Percentiles rank a stretch among this genome's conserved stretches.
Conservation (phyloP, 179 eudicot species). For the Heliamphora ciliata region DNA sequence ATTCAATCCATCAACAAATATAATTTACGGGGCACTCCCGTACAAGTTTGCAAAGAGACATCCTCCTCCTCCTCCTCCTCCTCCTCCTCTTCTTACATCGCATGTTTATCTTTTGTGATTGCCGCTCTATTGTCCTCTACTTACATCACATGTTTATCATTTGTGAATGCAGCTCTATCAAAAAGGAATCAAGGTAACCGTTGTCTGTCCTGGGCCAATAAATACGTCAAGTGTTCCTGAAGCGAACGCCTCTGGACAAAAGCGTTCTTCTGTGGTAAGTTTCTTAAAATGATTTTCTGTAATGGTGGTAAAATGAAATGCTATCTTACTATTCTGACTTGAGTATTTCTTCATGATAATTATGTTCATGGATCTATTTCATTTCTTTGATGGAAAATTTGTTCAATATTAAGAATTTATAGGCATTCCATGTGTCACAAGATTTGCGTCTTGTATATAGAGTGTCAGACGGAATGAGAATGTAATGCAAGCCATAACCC, state of each 20-base stretch:
- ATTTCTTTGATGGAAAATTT: not conserved
- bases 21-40: no score
- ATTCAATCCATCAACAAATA: no score
- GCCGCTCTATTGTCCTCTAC: no score
- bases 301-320: not conserved
- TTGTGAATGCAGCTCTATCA: constrained; percentile 50
- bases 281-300: not conserved
- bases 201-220: constrained; percentile 95
- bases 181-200: constrained; percentile 82
- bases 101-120: no score
- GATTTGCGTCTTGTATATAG: not conserved
- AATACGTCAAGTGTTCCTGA: constrained; percentile 45
- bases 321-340: not conserved
- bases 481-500: not conserved
- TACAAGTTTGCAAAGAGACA: no score
- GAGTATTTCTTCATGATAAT: not conserved
- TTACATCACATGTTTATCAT: not conserved
- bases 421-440: not conserved
- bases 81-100: no score
- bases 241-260: constrained; percentile 35
- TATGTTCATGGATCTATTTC: not conserved
- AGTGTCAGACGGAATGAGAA: not conserved
- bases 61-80: no score
- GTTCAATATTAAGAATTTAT: not conserved
- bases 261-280: constrained; percentile 43